phyloP scores from a whole-genome alignment of 2,329 filamentous ascomycete species.

The Monosporascus sp. region DNA sequence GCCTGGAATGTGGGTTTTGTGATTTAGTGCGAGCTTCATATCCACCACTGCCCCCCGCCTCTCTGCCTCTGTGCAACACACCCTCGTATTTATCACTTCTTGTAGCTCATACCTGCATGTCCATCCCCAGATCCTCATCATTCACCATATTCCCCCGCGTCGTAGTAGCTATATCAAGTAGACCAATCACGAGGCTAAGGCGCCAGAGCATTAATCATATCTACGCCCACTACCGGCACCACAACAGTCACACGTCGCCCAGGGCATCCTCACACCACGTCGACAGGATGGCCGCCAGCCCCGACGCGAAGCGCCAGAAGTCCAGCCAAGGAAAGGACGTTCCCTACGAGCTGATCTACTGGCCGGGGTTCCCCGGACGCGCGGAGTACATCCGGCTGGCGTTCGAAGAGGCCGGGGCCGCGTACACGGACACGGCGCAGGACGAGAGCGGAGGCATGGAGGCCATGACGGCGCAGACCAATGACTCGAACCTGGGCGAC shows the following conservation, averaged over 20 bases:
- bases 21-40: too few relatives aligned
- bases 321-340: constrained; percentile 33
- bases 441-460: constrained; percentile 42
- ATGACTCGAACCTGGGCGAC: constrained; percentile 40
- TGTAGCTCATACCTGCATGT: neutral
- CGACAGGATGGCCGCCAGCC: constrained; percentile 14
- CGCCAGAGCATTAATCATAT: neutral
- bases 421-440: constrained; percentile 57
- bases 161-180: neutral
- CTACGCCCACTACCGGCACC: neutral
- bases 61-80: too few relatives aligned
- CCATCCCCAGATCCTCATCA: neutral
- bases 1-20: too few relatives aligned
- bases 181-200: neutral
- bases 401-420: constrained; percentile 61
- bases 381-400: constrained; percentile 68
- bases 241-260: neutral
- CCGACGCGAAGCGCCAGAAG: constrained; percentile 30
- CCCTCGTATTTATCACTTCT: too few relatives aligned
- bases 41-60: too few relatives aligned
- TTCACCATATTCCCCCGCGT: neutral
- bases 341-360: constrained; percentile 64
- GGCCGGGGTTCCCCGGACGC: constrained; percentile 65
- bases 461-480: constrained; percentile 42
- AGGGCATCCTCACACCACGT: neutral